A percentile compares a stretch with the other conserved stretches of the same genome.
These are phyloP conservation scores for Rhodotorula babjevae DNA, from an alignment of 768 basidiomycete species.

Conservation along the genomic window DNA sequence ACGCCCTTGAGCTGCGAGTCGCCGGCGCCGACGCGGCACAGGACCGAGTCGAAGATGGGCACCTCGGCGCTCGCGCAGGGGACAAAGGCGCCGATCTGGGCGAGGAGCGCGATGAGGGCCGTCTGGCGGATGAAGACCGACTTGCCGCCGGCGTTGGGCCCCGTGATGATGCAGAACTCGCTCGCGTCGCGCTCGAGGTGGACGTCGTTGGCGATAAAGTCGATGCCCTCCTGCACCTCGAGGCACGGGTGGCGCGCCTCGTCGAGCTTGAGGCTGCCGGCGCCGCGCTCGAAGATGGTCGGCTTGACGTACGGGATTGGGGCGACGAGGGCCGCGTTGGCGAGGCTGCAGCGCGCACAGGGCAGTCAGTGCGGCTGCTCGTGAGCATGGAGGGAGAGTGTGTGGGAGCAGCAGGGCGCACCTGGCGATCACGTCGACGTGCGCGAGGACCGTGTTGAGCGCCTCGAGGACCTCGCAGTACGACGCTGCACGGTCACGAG, in stretches of 20 bases:
- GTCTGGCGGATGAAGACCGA: constrained; percentile 66
- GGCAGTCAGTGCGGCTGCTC: fast-evolving
- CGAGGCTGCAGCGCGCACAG: constrained; percentile 59
- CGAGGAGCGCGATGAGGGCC: constrained; percentile 94
- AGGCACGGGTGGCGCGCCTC: constrained; percentile 94
- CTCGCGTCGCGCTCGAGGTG: constrained; percentile 76
- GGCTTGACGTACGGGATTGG: constrained; percentile 87
- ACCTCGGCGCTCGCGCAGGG: constrained; percentile 79
- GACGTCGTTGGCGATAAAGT: constrained; percentile 91
- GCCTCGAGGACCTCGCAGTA: constrained; percentile 83
- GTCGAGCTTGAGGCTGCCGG: constrained; percentile 70
- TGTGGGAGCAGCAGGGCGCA: too few species aligned
- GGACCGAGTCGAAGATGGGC: constrained; percentile 90
- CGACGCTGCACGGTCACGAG: too few species aligned
- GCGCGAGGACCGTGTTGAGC: constrained; percentile 75
- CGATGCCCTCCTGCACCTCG: constrained; percentile 91
- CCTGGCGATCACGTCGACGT: constrained; percentile 84
- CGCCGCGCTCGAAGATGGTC: constrained; percentile 51
- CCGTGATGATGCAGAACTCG: constrained; percentile 95
- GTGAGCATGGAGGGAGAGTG: not conserved
- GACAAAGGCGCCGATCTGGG: constrained; percentile 90
- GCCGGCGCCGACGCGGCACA: constrained; percentile 93
- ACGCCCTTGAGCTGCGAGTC: constrained; percentile 97
- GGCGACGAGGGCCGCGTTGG: constrained; percentile 81
- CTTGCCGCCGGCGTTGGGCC: constrained; percentile 99